A percentile compares a stretch with the other conserved stretches of the same genome.
Conservation (phyloP, 1,139 yeast species). For the Candida mesenterica region DNA sequence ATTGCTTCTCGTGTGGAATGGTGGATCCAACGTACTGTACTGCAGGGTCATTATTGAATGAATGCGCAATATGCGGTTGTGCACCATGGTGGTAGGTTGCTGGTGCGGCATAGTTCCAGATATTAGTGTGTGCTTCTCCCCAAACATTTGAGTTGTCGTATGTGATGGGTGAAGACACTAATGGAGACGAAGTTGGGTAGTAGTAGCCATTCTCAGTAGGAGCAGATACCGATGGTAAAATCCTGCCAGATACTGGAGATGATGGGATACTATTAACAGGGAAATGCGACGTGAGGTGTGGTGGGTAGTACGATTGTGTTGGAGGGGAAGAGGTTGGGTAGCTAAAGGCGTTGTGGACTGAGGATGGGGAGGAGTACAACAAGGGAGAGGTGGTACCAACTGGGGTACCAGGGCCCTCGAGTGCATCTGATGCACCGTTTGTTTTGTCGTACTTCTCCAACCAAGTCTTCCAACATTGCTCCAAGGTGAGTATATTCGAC, state of each 20-base stretch:
- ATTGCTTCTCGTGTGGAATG: background rate
- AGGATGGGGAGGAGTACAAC: constrained; percentile 11
- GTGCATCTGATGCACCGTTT: constrained; percentile 6
- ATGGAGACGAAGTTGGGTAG: constrained; percentile 16
- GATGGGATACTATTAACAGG: constrained; percentile 21
- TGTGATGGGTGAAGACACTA: constrained; percentile 13
- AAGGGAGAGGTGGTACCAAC: constrained; percentile 2
- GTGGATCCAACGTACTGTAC: constrained; percentile 13
- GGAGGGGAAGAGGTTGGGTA: constrained; percentile 22
- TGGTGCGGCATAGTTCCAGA: constrained; percentile 4
- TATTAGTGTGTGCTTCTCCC: constrained; percentile 8
- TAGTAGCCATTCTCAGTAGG: constrained; percentile 10
- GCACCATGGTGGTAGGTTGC: constrained; percentile 3
- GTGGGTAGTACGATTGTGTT: constrained; percentile 10
- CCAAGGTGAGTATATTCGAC: constrained; percentile 40
- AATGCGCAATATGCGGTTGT: constrained; percentile 2
- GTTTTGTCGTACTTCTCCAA: constrained; percentile 32
- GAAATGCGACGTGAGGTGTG: constrained; percentile 3
- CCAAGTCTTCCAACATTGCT: constrained; percentile 51
- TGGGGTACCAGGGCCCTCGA: constrained; percentile 5
- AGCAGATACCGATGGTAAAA: constrained; percentile 3
- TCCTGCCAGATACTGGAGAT: constrained; percentile 22
- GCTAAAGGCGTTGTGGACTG: constrained; percentile 9
- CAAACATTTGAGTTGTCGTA: constrained; percentile 13
- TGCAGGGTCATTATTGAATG: constrained; percentile 13